Evolutionary conservation across 768 basidiomycete genomes (phyloP), one percentile per base, ranked within the genome.

Genomic region (Leccinum variicolor): DNA sequence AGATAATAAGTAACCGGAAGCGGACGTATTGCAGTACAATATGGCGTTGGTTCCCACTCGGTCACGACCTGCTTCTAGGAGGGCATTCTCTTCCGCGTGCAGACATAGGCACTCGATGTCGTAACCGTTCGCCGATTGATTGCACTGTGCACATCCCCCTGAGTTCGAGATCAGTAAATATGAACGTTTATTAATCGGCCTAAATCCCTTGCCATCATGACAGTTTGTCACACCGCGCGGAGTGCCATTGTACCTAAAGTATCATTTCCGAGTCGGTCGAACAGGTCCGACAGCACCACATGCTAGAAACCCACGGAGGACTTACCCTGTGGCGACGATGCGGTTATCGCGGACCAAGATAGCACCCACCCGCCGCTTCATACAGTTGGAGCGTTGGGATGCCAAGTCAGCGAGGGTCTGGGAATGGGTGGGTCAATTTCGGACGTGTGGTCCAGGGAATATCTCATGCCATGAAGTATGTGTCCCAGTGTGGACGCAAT

Each of bases 11-110:
- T 29, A 43, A 56, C 45, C 50, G 31, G 33, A 31, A 47, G 73
- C 90, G 62, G 58, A 98, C 94, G 97, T 99, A 68, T 99, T 99
- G 81, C 97, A 99, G 70, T 98, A 99, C 14, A 99, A 69, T n/a
- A 92, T 89, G 3, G 91, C 84, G 51, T 86, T 84, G 52, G 77
- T 74, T 6, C 90, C 90, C n/a, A 96, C 82, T 49, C 97, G 79
- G 58, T 98, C 97, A 56, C 92, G 75, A 17, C 97, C 96, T 2
- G 94, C 94, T 75, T 98, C 96, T 2, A 98, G 74, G 14, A 98
- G 77, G 0, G 96, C 97, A 67, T 98, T 99, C 75, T 99, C 97
- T 74, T 99, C 97, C 0, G 97, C 97, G 70, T 99, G 97, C 10
- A 99, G 76, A 67, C 97, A 99, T 3, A 98, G 77, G 66, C 97